Base-by-base conservation (phyloP, 306 rosid species). In the Cucumis cinereus region DNA sequence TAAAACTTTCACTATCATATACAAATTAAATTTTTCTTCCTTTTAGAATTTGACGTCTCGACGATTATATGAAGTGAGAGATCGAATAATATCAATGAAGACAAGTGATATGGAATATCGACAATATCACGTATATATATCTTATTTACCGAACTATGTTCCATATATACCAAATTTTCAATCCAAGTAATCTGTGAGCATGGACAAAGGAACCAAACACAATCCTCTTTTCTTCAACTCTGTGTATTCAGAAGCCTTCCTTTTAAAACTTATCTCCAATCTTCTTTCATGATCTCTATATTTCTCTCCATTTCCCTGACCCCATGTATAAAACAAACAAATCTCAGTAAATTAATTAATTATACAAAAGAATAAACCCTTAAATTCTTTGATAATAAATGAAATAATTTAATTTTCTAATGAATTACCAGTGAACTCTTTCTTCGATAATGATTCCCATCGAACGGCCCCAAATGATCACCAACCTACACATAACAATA, bases 201-300 rank as follows among this genome's bases (percentile, higher is more conserved):
- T 80, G 66, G 96, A 87, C 84, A 92, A 28, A 77, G 97, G 97
- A 89, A 91, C 93, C 84, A 91, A 59, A 30, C 97, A 89, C 73
- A 90, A 79, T 40, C 96, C 96, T 78, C 85, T 90, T 77, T 87
- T 83, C 84, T 87, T 82, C 81, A 91, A 86, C 36, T 83, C 88
- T 54, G 80, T 73, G 81, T 82, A 86, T 10, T 80, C 86, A 64
- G 63, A 61, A 54, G 68, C 79, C 72, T 82, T 80, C 57, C 63
- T 87, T 68, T 77, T 49, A 70, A 78, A 79, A 72, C 73, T 70
- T 40, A 80, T 38, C 49, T 68, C 81, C 49, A 28, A 26, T 38
- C 19, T 62, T n/a, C 74, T 78, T 58, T 78, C 74, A 62, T 78
- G 59, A 58, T 77, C 81, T 77, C 30, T 13, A 69, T 40, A 20